Conservation (phyloP, 805 yeast species). For the Candida lessepsii region DNA sequence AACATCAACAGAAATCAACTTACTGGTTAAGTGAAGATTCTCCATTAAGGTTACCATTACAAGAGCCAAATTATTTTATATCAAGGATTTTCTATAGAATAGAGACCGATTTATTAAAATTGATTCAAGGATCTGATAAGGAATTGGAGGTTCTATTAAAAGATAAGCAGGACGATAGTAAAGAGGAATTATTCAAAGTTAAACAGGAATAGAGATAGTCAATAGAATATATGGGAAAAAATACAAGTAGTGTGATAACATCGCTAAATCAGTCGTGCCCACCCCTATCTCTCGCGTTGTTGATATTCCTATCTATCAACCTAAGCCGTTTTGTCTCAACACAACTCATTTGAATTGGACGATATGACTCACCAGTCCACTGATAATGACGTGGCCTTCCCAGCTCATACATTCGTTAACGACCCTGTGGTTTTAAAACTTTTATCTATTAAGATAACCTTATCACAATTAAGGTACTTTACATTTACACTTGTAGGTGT, state of each 20-base stretch:
- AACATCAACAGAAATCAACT: constrained; percentile 19
- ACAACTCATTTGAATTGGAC: constrained; percentile 13
- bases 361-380: constrained; percentile 16
- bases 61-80: constrained; percentile 63
- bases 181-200: too few species aligned
- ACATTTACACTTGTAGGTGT: constrained; percentile 72
- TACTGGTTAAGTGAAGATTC: constrained; percentile 68
- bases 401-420: constrained; percentile 1
- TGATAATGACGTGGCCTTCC: neutral
- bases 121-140: constrained; percentile 10
- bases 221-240: neutral
- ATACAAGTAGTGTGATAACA: neutral
- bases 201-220: too few species aligned
- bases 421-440: constrained; percentile 22
- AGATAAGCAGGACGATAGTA: constrained; percentile 2
- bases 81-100: constrained; percentile 30
- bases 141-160: constrained; percentile 9
- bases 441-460: constrained; percentile 12
- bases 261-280: too few species aligned
- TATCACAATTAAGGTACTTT: constrained; percentile 43
- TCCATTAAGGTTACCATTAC: constrained; percentile 68
- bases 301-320: neutral
- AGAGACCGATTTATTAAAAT: constrained; percentile 21
- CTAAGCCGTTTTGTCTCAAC: constrained; percentile 9
- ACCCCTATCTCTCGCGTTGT: constrained; percentile 2